Conservation (phyloP, 2,329 filamentous ascomycete genomes). For the Diaporthe sp. region DNA sequence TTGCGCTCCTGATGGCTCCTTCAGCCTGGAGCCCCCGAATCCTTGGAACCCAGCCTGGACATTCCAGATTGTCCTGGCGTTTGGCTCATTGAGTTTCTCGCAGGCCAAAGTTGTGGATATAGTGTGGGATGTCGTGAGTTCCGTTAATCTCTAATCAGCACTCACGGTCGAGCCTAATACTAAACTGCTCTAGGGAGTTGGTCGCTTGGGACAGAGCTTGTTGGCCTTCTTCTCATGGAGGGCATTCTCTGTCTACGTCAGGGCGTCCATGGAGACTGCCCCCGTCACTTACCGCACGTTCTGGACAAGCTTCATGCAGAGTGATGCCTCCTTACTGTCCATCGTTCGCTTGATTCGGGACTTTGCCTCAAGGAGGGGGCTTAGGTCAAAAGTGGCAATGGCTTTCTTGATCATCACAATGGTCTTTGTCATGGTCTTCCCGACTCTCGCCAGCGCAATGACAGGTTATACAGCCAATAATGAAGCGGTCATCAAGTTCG, state of each 20-base stretch:
- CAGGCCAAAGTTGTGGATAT: conserved; percentile 48
- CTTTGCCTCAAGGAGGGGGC: conserved; percentile 41
- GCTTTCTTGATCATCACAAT: conserved; percentile 45
- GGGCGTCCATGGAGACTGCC: conserved; percentile 44
- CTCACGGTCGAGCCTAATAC: not conserved
- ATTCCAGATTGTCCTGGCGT: conserved; percentile 44
- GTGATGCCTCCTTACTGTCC: conserved; percentile 43
- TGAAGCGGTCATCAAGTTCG: conserved; percentile 43
- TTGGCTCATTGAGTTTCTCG: conserved; percentile 45
- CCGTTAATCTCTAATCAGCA: too few species aligned
- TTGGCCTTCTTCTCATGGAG: conserved; percentile 48
- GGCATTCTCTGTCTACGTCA: conserved; percentile 46
- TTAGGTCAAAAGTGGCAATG: conserved; percentile 45
- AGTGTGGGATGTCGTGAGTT: conserved; percentile 47
- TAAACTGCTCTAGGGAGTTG: conserved; percentile 45
- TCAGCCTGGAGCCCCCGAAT: not conserved
- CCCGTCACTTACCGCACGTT: conserved; percentile 48
- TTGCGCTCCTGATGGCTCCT: conserved; percentile 24
- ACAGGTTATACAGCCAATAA: conserved; percentile 47
- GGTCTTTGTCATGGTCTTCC: conserved; percentile 47
- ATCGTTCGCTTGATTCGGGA: conserved; percentile 41
- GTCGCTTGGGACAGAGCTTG: conserved; percentile 46
- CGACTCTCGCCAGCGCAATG: conserved; percentile 48
- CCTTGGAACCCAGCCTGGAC: conserved; percentile 43
- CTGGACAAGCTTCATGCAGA: conserved; percentile 45